Evolutionary conservation across 768 basidiomycete species (phyloP), one percentile per base, ranked within the genome.

Genomic region (Dacryopinax spathularia): DNA sequence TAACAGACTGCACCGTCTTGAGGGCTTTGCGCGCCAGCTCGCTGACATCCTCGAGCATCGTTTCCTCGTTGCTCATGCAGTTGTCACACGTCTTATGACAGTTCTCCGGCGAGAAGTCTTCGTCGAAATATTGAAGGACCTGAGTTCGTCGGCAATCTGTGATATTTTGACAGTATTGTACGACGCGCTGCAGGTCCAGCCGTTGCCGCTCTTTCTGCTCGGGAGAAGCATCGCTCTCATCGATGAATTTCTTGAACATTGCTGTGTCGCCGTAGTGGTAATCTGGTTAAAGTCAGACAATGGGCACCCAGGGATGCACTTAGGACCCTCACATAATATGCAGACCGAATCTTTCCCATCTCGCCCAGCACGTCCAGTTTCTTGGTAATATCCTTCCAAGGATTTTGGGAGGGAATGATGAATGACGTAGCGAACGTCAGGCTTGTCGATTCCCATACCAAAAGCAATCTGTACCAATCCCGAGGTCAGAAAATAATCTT

Each of bases 391-490:
- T 82, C 88, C 89, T 65, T 93, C 91, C 70, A 99, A 73, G 20
- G 86, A 85, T 67, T 84, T 85, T 1, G 95, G 91, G 68, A 96
- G 71, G 62, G 84, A 82, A 65, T 87, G 80, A 70, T 98, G 95
- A 61, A 98, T 89, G 34, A 99, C 95, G 69, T 85, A 95, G 66
- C 92, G 88, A 6, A 95, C 92, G 60, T 75, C 75, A 37, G 73
- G 44, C 63, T 94, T 93, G 73, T 94, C 90, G 60, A 95, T 90
- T 0, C 95, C 94, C 93, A 98, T 98, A 12, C 95, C 95, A 72
- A 98, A 98, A 0, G 93, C 93, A 67, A 93, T 84, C 91, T 93
- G 69, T 34, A 25, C 36, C 36, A 7, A 64, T n/a, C n/a, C n/a
- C n/a, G n/a, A n/a, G 18, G 39, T 67, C 60, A 66, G 22, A 64